Base-by-base conservation (phyloP, 1,284 basidiomycete genomes). In the Mycena sp. region DNA sequence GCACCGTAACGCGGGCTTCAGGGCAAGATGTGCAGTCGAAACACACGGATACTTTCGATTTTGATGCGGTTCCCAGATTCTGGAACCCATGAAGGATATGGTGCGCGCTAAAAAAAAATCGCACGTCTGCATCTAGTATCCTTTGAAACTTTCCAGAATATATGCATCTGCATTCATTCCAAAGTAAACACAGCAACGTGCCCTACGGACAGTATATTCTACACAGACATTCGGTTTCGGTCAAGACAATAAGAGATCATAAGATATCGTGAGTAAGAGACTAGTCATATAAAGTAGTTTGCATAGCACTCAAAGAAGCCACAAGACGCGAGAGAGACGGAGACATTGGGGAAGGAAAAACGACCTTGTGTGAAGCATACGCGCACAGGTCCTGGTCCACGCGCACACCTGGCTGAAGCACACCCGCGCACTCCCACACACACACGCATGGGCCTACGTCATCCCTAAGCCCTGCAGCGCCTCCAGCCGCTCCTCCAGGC, bases 401-500 rank as follows among this genome's bases (percentile, higher is more conserved):
- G n/a, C n/a, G n/a, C n/a, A n/a, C n/a, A n/a, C n/a, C n/a, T 35
- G 32, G 32, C 32, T 7, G 14, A 35, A 14, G 32, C 32, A 14
- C 32, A 14, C 32, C 32, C 32, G 32, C 32, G 7, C 32, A 35
- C 32, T n/a, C n/a, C n/a, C n/a, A n/a, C n/a, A n/a, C n/a, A n/a
- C n/a, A n/a, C n/a, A n/a, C n/a, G 23, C n/a, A 23, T 5, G 25
- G 11, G 25, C 21, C 29, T 55, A 67, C 2, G 58, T 50, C 65
- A 67, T 67, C 53, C 65, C 65, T 14, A 61, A 57, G 35, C 65
- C 62, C 30, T 61, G 58, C 51, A 73, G 32, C 49, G 68, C 69
- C 67, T 94, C 93, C 59, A 95, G 74, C 46, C 93, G 79, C 78
- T 94, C 93, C 76, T 93, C 93, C 44, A 95, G 74, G 0, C 93